Conservation (phyloP, 306 rosid genomes). For the Prunus mongolica region DNA sequence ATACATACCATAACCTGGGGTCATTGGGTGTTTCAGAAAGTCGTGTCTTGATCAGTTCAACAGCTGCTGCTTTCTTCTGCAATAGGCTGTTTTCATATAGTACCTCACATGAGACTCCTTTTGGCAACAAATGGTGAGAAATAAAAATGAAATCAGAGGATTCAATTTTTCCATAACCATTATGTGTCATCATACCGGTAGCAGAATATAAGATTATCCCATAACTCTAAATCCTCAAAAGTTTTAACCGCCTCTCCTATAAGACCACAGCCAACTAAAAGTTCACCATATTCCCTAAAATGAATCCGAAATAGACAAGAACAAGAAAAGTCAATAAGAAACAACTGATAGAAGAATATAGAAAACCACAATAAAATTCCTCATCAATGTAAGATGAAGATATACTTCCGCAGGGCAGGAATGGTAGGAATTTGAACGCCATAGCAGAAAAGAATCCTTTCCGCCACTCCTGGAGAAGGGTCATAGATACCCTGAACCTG, state of each 20-base stretch:
- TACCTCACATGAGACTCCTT: conserved; percentile 20
- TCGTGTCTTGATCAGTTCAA: conserved; percentile 81
- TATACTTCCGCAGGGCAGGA: conserved; percentile 83
- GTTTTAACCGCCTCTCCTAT: conserved; percentile 85
- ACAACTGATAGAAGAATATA: not conserved
- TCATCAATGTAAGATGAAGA: conserved; percentile 18
- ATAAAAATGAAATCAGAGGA: not conserved
- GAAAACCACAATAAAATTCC: not conserved
- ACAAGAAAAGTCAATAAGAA: not conserved
- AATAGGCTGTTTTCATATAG: conserved; percentile 48
- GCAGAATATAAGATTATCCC: conserved; percentile 91
- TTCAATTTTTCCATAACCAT: conserved; percentile 7
- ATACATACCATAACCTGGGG: conserved; percentile 79
- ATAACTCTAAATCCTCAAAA: conserved; percentile 91
- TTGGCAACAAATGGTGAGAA: conserved; percentile 13
- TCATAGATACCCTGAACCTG: conserved; percentile 70
- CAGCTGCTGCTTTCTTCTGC: conserved; percentile 96
- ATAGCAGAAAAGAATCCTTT: conserved; percentile 60
- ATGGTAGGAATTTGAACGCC: conserved; percentile 67
- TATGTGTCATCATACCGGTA: conserved; percentile 54
- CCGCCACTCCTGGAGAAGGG: conserved; percentile 55
- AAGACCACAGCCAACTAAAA: conserved; percentile 82
- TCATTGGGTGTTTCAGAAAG: conserved; percentile 79
- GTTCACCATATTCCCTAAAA: conserved; percentile 89
- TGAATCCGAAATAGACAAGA: not conserved